These are phyloP conservation scores for Abelmoschus esculentus DNA, from an alignment of 345 rosid genomes.

Conservation along the genomic window DNA sequence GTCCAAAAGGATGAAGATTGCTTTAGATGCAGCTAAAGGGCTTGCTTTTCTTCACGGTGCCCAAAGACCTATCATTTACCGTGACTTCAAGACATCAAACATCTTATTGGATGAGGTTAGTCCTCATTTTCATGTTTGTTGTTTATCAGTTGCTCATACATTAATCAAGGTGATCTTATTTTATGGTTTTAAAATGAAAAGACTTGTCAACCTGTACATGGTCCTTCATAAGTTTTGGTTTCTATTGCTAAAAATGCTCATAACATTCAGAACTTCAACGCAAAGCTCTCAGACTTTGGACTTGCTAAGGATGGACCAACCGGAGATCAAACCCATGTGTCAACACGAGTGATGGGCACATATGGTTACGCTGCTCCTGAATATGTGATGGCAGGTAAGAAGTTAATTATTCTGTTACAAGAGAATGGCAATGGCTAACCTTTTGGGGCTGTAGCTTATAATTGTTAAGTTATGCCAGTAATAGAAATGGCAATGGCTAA, in stretches of 20 bases:
- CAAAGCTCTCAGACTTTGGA: conserved; percentile 95
- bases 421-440: neutral
- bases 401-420: conserved; percentile 2
- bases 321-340: conserved; percentile 97
- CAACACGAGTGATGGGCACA: conserved; percentile 97
- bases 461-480: neutral
- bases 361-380: conserved; percentile 99
- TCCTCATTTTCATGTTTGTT: conserved; percentile 10
- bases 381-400: conserved; percentile 92
- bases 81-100: conserved; percentile 96
- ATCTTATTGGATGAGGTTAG: conserved; percentile 79
- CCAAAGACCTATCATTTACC: conserved; percentile 80
- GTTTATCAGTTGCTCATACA: neutral
- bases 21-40: conserved; percentile 86
- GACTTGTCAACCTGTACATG: too few species aligned
- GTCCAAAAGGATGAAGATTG: conserved; percentile 92
- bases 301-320: conserved; percentile 97
- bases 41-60: conserved; percentile 96
- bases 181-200: too few species aligned
- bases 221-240: conserved; percentile 4
- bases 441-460: neutral
- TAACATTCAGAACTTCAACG: conserved; percentile 63
- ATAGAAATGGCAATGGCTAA: neutral
- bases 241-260: conserved; percentile 20
- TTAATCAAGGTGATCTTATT: neutral